phyloP scores from a whole-genome alignment of 192 early-diverging fungal genomes.

The Chytriomyces sp. region DNA sequence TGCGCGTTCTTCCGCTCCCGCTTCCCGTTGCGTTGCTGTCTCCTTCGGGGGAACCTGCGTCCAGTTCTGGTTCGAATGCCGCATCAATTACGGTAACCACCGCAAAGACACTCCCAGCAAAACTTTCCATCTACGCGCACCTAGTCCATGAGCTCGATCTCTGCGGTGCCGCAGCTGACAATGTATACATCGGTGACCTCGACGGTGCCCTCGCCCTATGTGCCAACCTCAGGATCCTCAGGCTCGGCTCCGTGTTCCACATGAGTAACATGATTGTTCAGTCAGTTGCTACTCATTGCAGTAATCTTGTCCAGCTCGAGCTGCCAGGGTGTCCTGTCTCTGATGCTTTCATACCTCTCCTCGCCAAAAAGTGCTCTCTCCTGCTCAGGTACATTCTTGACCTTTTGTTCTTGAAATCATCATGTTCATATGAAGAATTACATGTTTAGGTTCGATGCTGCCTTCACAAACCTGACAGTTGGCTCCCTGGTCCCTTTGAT shows the following conservation, averaged over 20 bases:
- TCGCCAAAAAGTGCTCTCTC: slow-evolving; percentile 43
- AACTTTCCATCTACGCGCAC: slow-evolving; percentile 36
- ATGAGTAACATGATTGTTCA: slow-evolving; percentile 54
- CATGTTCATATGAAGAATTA: not conserved
- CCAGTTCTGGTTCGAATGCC: not conserved
- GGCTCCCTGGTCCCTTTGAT: slow-evolving; percentile 47
- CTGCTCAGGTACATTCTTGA: slow-evolving; percentile 34
- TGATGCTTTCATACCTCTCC: slow-evolving; percentile 49
- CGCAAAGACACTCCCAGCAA: not conserved
- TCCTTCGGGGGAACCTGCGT: not conserved
- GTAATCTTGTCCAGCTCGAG: slow-evolving; percentile 49
- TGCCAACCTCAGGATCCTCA: slow-evolving; percentile 42
- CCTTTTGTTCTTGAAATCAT: not conserved
- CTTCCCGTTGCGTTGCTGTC: not conserved
- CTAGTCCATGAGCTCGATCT: slow-evolving; percentile 54
- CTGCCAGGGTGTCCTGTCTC: slow-evolving; percentile 58
- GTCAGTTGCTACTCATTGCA: slow-evolving; percentile 42
- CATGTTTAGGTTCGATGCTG: slow-evolving; percentile 43
- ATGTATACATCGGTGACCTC: slow-evolving; percentile 59
- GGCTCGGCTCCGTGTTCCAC: slow-evolving; percentile 57
- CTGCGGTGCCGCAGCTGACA: slow-evolving; percentile 51
- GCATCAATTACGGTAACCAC: not conserved
- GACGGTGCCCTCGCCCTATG: slow-evolving; percentile 43
- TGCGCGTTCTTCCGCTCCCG: not conserved
- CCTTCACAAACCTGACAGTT: slow-evolving; percentile 51